A percentile compares a stretch with the other conserved stretches of the same genome.
Conservation (phyloP, 192 early-diverging fungal species). For the Backusella tuberculispora region DNA sequence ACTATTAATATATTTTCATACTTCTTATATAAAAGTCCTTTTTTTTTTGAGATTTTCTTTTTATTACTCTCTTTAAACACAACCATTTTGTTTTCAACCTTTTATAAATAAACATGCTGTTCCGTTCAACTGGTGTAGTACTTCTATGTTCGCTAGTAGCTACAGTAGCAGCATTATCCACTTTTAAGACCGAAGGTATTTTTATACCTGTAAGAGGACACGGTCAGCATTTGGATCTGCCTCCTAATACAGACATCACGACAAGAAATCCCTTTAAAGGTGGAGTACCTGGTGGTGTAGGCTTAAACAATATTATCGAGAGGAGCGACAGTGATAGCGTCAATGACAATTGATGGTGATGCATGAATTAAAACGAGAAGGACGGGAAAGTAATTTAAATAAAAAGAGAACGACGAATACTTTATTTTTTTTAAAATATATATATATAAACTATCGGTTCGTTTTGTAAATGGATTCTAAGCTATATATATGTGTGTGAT, state of each 20-base stretch:
- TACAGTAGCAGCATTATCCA: background rate
- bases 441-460: background rate
- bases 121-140: background rate
- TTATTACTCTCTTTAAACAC: background rate
- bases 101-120: background rate
- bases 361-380: background rate
- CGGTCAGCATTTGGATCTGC: background rate
- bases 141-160: background rate
- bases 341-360: background rate
- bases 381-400: background rate
- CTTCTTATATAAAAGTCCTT: background rate
- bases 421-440: background rate
- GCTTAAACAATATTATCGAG: background rate
- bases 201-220: background rate
- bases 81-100: background rate
- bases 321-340: background rate
- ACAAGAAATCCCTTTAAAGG: background rate
- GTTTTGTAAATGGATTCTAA: conserved; percentile 2
- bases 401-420: background rate
- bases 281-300: background rate
- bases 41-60: background rate
- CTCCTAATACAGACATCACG: background rate
- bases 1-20: background rate
- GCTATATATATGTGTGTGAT: background rate
- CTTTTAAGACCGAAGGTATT: background rate